phyloP scores from a whole-genome alignment of 1,284 basidiomycete genomes.

The Coniferiporia sulphurascens region DNA sequence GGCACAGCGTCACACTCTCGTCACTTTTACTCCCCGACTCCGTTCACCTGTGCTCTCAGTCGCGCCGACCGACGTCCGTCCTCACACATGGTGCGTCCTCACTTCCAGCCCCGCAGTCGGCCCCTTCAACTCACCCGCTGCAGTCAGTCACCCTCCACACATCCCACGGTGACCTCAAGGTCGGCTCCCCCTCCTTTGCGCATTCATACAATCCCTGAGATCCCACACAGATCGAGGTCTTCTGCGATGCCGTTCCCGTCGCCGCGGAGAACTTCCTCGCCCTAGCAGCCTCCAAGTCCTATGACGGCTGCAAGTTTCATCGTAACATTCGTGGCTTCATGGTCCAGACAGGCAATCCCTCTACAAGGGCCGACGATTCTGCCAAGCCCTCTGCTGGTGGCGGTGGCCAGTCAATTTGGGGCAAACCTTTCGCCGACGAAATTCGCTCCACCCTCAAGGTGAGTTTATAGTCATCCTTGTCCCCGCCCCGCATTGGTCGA shows the following conservation, averaged over 20 bases:
- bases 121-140: neutral
- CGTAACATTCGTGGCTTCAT: conserved; percentile 96
- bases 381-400: conserved; percentile 47
- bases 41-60: neutral
- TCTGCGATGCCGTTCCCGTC: conserved; percentile 94
- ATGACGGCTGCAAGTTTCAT: conserved; percentile 86
- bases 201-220: conserved; percentile 5
- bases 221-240: conserved; percentile 78
- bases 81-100: conserved; percentile 27
- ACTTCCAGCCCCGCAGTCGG: neutral
- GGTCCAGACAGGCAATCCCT: conserved; percentile 88
- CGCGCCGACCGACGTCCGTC: neutral
- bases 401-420: conserved; percentile 84
- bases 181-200: conserved; percentile 28
- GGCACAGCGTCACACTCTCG: neutral
- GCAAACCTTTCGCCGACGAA: conserved; percentile 85
- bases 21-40: neutral
- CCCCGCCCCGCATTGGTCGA: neutral
- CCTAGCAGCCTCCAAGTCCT: conserved; percentile 86
- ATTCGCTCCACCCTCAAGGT: conserved; percentile 90
- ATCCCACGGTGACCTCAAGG: conserved; percentile 92
- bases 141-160: conserved; percentile 94
- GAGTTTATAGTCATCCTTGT: conserved; percentile 19
- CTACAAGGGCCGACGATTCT: conserved; percentile 34
- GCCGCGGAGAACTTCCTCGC: conserved; percentile 98